A percentile compares a stretch with the other conserved stretches of the same genome.
Conservation (phyloP, 108 stramenopile genomes). For the Asterionellopsis glacialis region DNA sequence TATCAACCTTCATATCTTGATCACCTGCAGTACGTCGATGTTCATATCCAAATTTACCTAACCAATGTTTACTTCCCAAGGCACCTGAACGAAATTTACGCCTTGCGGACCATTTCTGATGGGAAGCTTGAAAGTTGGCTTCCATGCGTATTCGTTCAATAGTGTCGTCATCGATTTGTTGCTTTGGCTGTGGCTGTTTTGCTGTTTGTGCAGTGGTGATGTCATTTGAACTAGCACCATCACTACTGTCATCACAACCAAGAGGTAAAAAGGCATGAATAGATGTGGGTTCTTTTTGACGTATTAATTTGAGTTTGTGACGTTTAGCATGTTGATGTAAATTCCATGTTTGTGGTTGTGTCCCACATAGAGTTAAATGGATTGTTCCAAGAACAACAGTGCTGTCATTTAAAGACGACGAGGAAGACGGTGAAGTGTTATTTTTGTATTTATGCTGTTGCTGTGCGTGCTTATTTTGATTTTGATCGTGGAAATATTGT, state of each 20-base stretch:
- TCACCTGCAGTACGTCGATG: constrained; percentile 68
- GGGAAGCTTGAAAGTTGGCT: background rate
- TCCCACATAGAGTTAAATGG: constrained; percentile 60
- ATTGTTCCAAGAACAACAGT: constrained; percentile 35
- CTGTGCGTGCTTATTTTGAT: background rate
- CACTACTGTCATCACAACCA: background rate
- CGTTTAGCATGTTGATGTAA: constrained; percentile 30
- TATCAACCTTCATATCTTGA: constrained; percentile 8
- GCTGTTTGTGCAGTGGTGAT: no score
- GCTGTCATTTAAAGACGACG: no score
- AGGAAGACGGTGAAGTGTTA: constrained; percentile 2
- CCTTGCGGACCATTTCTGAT: constrained; percentile 36
- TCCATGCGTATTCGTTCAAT: background rate
- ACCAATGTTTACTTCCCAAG: constrained; percentile 46
- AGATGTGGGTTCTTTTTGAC: constrained; percentile 30
- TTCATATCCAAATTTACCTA: constrained; percentile 59
- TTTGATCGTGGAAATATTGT: no score
- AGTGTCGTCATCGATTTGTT: no score
- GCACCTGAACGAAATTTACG: constrained; percentile 65
- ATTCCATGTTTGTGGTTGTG: constrained; percentile 57
- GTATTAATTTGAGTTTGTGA: constrained; percentile 22
- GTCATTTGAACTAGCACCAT: background rate
- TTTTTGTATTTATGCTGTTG: no score
- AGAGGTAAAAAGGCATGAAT: constrained; percentile 29
- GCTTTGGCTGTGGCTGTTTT: no score